Evolutionary conservation across 345 rosid species (phyloP), one percentile per base, ranked within the genome.

Genomic region (Lumnitzera littorea): DNA sequence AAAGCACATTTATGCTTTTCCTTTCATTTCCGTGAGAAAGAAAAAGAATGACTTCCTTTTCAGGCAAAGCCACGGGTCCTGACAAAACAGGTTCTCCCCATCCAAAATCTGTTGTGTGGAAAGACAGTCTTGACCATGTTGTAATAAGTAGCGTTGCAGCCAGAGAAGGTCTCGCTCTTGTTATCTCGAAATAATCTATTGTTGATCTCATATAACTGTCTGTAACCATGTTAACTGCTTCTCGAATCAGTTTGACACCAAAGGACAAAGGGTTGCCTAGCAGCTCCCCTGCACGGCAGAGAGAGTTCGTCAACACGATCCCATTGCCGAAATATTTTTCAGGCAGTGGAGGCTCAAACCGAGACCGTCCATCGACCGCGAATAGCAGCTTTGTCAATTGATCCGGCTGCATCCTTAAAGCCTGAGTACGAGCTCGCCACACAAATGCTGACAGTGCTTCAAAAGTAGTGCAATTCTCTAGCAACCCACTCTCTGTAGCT

Each of bases 121-220:
- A 87, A 43, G 96, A 69, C 47, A 94, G 71, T 71, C 84, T 83
- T 14, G 91, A 83, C 95, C 99, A 94, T 15, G 96, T 79, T 24
- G 99, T 87, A 62, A 90, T 78, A 51, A 88, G 67, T 49, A 90
- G 82, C 24, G 97, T 90, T 25, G 90, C 88, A 23, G 84, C 77
- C 12, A 87, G 62, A 16, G 91, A 84, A 23, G 96, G 99, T 79
- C 97, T 86, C 24, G 83, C 89, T 50, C 97, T 74, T 52, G 95
- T 94, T 11, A 64, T 74, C 65, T 94, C 89, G 5, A 94, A 86
- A 72, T 84, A 94, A 74, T 90, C 99, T 12, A 88, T 82, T 3
- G 96, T 91, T 2, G 96, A 90, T 74, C 87, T 84, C 95, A 88
- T 87, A 60, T 78, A 94, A 50, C 84, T 69, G 53, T 86, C 96